phyloP scores from a whole-genome alignment of 106 monocot species.

The Dioscorea zingiberensis region DNA sequence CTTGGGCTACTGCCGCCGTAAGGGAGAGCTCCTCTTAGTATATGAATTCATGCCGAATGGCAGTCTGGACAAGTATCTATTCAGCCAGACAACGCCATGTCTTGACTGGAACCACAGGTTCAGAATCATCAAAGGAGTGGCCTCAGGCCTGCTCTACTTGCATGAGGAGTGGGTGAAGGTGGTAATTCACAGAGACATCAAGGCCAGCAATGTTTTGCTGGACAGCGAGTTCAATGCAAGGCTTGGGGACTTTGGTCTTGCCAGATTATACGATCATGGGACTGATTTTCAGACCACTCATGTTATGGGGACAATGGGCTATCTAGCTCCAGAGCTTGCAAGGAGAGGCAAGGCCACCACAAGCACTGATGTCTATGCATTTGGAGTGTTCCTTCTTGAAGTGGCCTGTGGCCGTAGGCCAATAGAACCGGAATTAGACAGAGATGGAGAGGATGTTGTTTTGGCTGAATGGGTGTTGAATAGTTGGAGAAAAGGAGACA shows the following conservation, averaged over 20 bases:
- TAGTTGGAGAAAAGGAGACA: slow-evolving; percentile 7
- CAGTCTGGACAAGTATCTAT: slow-evolving; percentile 2
- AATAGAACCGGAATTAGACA: not conserved
- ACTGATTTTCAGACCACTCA: slow-evolving; percentile 3
- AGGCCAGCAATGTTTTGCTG: slow-evolving; percentile 15
- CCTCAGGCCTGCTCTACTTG: slow-evolving; percentile 5
- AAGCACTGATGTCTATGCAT: slow-evolving; percentile 14
- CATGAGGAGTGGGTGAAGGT: slow-evolving; percentile 2
- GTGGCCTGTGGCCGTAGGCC: slow-evolving; percentile 19
- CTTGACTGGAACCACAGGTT: slow-evolving; percentile 5
- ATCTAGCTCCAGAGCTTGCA: slow-evolving; percentile 16
- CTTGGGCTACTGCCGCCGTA: slow-evolving; percentile 5
- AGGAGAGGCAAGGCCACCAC: slow-evolving; percentile 15
- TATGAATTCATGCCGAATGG: not conserved
- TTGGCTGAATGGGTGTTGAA: slow-evolving; percentile 7
- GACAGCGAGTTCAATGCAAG: slow-evolving; percentile 19
- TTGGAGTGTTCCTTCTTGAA: slow-evolving; percentile 16
- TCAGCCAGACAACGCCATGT: not conserved
- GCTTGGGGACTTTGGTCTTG: slow-evolving; percentile 26
- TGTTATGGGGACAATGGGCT: slow-evolving; percentile 16
- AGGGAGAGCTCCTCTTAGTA: slow-evolving; percentile 3
- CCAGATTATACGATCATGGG: slow-evolving; percentile 9
- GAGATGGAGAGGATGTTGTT: not conserved
- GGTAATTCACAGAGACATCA: slow-evolving; percentile 13
- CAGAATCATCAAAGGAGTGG: slow-evolving; percentile 6